Percentiles rank a stretch among this genome's conserved stretches.
Conservation (phyloP, 768 basidiomycete species). For the Russula sp. region DNA sequence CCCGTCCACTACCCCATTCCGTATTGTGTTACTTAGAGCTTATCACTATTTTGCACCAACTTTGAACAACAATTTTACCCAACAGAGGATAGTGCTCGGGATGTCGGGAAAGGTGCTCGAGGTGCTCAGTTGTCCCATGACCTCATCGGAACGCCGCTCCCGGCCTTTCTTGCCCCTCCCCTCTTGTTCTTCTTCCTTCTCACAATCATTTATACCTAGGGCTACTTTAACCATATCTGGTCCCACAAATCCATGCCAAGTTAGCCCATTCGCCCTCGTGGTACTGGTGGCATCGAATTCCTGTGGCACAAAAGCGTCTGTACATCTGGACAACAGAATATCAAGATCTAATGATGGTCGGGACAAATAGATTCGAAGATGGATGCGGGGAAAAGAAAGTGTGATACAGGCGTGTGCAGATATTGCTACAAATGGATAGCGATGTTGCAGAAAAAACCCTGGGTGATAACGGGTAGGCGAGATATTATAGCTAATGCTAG, state of each 20-base stretch:
- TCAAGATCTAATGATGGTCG: neutral
- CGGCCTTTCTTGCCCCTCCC: too few species aligned
- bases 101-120: constrained; percentile 2
- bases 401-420: constrained; percentile 17
- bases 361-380: neutral
- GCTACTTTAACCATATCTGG: constrained; percentile 6
- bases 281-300: neutral
- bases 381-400: neutral
- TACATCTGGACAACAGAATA: neutral
- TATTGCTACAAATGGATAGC: constrained; percentile 24
- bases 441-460: neutral
- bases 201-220: neutral
- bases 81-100: constrained; percentile 26
- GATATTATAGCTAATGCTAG: neutral
- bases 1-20: neutral
- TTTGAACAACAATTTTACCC: constrained; percentile 29
- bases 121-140: constrained; percentile 1
- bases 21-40: neutral
- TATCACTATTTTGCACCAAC: constrained; percentile 17
- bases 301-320: neutral
- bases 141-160: neutral
- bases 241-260: neutral
- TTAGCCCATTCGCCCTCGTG: constrained; percentile 1
- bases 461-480: neutral
- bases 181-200: neutral